A percentile compares a stretch with the other conserved stretches of the same genome.
These are phyloP conservation scores for Phytophthora cajani DNA, from an alignment of 352 stramenopile genomes.

Conservation along the genomic window DNA sequence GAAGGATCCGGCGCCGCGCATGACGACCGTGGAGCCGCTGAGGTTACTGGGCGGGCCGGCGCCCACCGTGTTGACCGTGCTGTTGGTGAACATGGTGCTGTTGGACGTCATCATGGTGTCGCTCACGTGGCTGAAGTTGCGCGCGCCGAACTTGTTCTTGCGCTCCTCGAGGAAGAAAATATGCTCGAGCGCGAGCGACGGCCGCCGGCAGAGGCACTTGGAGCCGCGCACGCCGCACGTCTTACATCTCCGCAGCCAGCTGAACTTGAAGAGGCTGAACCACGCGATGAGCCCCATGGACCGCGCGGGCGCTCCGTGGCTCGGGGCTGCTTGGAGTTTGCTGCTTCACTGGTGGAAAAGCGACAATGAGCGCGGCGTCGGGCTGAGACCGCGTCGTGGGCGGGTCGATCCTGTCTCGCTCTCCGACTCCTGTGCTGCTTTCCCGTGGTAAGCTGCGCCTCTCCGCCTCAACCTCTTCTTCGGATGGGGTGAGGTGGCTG, in stretches of 20 bases:
- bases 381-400: background rate
- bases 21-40: conserved; percentile 40
- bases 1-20: conserved; percentile 42
- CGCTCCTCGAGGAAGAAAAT: conserved; percentile 86
- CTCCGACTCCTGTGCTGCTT: conserved; percentile 1
- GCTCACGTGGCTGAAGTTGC: conserved; percentile 84
- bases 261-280: conserved; percentile 71
- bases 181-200: conserved; percentile 75
- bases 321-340: background rate
- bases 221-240: conserved; percentile 61
- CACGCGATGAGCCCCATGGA: conserved; percentile 67
- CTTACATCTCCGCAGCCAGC: conserved; percentile 74
- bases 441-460: conserved; percentile 25
- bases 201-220: conserved; percentile 76
- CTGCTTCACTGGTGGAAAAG: conserved; percentile 15
- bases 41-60: conserved; percentile 21
- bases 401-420: conserved; percentile 10
- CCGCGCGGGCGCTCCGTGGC: background rate
- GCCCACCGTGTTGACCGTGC: conserved; percentile 19
- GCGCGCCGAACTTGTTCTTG: conserved; percentile 80
- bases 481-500: conserved; percentile 10
- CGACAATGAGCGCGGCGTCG: conserved; percentile 20
- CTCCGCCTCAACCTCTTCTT: conserved; percentile 9
- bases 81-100: conserved; percentile 44
- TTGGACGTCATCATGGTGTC: conserved; percentile 67